Evolutionary conservation across 805 yeast genomes (phyloP).

Genomic region (Tetrapisispora pingtungensis): DNA sequence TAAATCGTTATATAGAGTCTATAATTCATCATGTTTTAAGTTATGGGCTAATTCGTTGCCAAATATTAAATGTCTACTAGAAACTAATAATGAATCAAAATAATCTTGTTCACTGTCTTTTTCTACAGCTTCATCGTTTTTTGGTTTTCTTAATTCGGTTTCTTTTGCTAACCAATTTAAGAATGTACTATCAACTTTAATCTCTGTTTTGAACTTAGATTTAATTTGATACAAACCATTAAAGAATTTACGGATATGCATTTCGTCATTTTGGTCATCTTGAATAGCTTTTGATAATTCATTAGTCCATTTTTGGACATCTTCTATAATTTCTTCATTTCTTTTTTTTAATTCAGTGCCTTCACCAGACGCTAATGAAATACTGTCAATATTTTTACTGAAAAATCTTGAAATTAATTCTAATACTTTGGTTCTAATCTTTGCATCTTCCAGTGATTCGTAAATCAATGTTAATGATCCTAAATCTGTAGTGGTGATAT

Average conservation of each 20-base stretch:
- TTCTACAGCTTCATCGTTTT: slow-evolving; percentile 17
- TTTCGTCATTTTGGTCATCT: slow-evolving; percentile 27
- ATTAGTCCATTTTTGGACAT: slow-evolving; percentile 20
- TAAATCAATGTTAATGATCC: slow-evolving; percentile 14
- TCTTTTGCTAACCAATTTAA: slow-evolving; percentile 54
- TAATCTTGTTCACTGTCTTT: slow-evolving; percentile 28
- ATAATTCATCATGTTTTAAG: slow-evolving; percentile 33
- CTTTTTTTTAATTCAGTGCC: slow-evolving; percentile 4
- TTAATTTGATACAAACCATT: slow-evolving; percentile 31
- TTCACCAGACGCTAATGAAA: slow-evolving; percentile 1
- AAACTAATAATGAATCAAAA: slow-evolving; percentile 33
- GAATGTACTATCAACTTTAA: slow-evolving; percentile 36
- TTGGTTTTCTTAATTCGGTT: slow-evolving; percentile 25
- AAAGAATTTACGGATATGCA: slow-evolving; percentile 36
- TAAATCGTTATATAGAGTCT: neutral
- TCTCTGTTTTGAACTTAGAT: slow-evolving; percentile 19
- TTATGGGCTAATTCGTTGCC: slow-evolving; percentile 70
- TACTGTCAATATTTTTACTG: slow-evolving; percentile 1
- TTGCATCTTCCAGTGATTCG: slow-evolving; percentile 12
- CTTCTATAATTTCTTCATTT: slow-evolving; percentile 5
- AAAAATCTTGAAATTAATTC: slow-evolving; percentile 21
- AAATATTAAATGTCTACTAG: slow-evolving; percentile 55
- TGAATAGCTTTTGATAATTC: slow-evolving; percentile 21
- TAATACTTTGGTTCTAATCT: slow-evolving; percentile 21
- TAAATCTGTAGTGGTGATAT: slow-evolving; percentile 8